A percentile compares a stretch with the other conserved stretches of the same genome.
Evolutionary conservation across 2,329 filamentous ascomycete species (phyloP).

Genomic region (Didymella lethalis): DNA sequence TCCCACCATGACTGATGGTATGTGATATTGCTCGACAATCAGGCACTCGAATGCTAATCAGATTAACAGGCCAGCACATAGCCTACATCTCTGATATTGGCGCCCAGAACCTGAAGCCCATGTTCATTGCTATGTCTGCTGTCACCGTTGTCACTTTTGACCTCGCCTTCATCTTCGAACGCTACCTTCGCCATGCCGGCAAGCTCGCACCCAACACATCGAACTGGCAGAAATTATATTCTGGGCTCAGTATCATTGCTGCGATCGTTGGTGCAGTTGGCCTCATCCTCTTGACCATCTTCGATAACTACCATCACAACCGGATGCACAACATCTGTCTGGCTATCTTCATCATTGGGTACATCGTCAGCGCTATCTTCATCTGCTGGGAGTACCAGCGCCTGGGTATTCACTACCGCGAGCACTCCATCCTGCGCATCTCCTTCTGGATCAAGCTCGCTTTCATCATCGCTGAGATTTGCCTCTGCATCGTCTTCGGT

Average conservation of each 20-base stretch:
- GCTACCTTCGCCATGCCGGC: slow-evolving; percentile 83
- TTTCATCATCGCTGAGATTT: slow-evolving; percentile 83
- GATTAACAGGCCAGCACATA: slow-evolving; percentile 60
- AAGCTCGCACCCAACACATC: slow-evolving; percentile 79
- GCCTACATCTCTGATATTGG: slow-evolving; percentile 76
- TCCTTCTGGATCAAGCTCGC: slow-evolving; percentile 88
- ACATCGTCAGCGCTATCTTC: slow-evolving; percentile 84
- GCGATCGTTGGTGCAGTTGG: slow-evolving; percentile 80
- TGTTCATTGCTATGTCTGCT: slow-evolving; percentile 77
- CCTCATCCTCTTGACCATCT: slow-evolving; percentile 82
- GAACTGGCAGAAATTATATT: slow-evolving; percentile 68
- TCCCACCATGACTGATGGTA: slow-evolving; percentile 62
- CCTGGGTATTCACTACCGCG: slow-evolving; percentile 79
- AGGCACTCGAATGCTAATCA: neutral
- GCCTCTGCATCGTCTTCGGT: slow-evolving; percentile 76
- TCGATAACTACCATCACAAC: slow-evolving; percentile 77
- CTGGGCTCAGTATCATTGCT: slow-evolving; percentile 67
- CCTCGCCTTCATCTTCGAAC: slow-evolving; percentile 79
- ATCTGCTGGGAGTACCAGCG: slow-evolving; percentile 91
- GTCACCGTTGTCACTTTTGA: slow-evolving; percentile 83
- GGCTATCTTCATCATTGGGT: slow-evolving; percentile 82
- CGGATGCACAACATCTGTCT: slow-evolving; percentile 78
- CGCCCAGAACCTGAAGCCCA: slow-evolving; percentile 70
- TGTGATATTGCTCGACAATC: neutral
- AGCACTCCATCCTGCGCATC: slow-evolving; percentile 74